Base-by-base conservation (phyloP, 495 filamentous ascomycete genomes). In the Aspergillus cristatus region DNA sequence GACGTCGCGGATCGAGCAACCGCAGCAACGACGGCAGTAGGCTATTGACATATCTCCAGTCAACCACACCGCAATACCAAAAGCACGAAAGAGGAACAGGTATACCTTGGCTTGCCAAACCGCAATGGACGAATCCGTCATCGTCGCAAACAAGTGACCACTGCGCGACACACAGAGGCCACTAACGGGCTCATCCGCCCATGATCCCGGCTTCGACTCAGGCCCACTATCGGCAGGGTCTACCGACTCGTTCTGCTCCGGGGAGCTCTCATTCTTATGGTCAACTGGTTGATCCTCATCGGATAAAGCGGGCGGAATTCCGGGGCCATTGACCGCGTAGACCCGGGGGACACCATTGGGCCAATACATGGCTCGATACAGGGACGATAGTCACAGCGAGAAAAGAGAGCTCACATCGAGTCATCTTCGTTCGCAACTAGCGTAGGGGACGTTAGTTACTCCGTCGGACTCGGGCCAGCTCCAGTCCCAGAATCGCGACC, bases 41-140 rank as follows among this genome's bases (percentile, higher is more conserved):
- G 93, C 88, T 96, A 32, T 24, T 8, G 8, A 24, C 8, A 4
- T 4, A 36, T 28, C 14, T 46, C 41, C 32, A 43, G 55, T 67
- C 45, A 67, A 51, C 43, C 54, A 43, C 14, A 20, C 31, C 18
- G 14, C 4, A 14, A 29, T n/a, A n/a, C n/a, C n/a, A n/a, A n/a
- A n/a, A n/a, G n/a, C n/a, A n/a, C n/a, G n/a, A n/a, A n/a, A n/a
- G n/a, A n/a, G n/a, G n/a, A n/a, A n/a, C n/a, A n/a, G n/a, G 51
- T 71, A 42, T 74, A 89, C 89, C 71, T 86, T 88, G 37, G 84
- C 90, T 62, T 99, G 93, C 93, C 93, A 99, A 40, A 97, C 72
- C 13, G 80, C 85, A 51, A 97, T 72, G 3, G 81, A 81, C 6
- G 81, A 81, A 4, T 72, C 60, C 1, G 91, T 96, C 51, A 97